A percentile compares a stretch with the other conserved stretches of the same genome.
These are phyloP conservation scores for Athelia psychrophila DNA, from an alignment of 1,284 basidiomycete genomes.

Conservation along the genomic window DNA sequence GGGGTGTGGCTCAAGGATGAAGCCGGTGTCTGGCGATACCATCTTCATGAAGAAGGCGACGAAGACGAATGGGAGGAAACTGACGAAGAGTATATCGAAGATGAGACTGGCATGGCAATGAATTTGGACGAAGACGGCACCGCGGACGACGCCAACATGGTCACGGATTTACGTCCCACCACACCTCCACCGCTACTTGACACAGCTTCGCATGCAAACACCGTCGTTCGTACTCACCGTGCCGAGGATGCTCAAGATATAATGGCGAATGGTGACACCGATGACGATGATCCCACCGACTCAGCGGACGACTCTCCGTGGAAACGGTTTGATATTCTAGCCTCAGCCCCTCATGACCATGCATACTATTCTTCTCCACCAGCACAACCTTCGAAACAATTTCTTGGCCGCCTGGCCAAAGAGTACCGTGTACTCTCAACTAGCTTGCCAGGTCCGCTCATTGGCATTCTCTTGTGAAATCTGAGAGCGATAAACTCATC, in stretches of 20 bases:
- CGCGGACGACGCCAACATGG: conserved; percentile 9
- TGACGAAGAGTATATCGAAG: conserved; percentile 19
- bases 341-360: conserved; percentile 77
- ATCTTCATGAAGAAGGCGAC: conserved; percentile 22
- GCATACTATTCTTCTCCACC: conserved; percentile 66
- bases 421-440: conserved; percentile 81
- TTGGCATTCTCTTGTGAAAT: conserved; percentile 28
- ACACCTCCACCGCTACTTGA: not conserved
- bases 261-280: not conserved
- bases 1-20: conserved; percentile 26
- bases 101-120: not conserved
- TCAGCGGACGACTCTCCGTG: conserved; percentile 41
- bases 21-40: conserved; percentile 46
- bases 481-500: not conserved
- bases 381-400: conserved; percentile 66
- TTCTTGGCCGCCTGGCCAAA: conserved; percentile 72
- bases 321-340: conserved; percentile 76
- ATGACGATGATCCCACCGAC: conserved; percentile 7
- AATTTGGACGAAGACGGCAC: conserved; percentile 1
- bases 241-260: not conserved
- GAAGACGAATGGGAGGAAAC: conserved; percentile 37
- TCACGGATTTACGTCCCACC: conserved; percentile 3
- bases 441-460: conserved; percentile 86
- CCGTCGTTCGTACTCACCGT: not conserved
- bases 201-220: not conserved